Base-by-base conservation (phyloP, 257 asterid species). In the Forsythia viridissima region DNA sequence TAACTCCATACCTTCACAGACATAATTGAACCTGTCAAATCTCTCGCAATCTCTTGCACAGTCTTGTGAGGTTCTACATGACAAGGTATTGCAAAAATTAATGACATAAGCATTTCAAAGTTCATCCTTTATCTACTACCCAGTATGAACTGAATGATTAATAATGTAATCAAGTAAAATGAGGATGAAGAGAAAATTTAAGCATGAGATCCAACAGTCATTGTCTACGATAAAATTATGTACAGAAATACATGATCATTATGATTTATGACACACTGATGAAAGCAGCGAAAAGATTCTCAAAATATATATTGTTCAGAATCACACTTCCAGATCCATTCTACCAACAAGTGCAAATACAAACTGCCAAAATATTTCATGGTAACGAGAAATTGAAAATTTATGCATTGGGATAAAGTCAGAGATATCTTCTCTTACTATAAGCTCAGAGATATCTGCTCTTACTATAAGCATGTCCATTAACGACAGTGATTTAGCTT, bases 21-120 rank as follows among this genome's bases (percentile, higher is more conserved):
- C 72, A 95, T 84, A 59, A 80, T 51, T 67, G 97, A 90, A 76
- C 98, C 99, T 2, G 82, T 79, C 85, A 95, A 92, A 87, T 86
- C 86, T 84, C 77, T 89, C 12, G 98, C 99, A 74, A 91, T 86
- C 83, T 95, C 97, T 85, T 92, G 98, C 79, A 93, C 93, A 13
- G 88, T 46, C 89, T 93, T 93, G 38, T 79, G 78, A 65, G 96
- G 94, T 78, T 86, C 99, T 94, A 91, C 88, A 83, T 6, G 76
- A 55, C 52, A 81, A 78, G 40, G 73, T 36, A 51, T 10, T 30
- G 11, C 76, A 48, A 66, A n/a, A 69, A 59, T 48, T 38, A 67
- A 48, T 18, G 43, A 57, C 16, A 4, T 63, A 24, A 71, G 57
- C 69, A 75, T 72, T 57, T 77, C 63, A 68, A 77, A 77, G 34